Evolutionary conservation across 257 asterid genomes (phyloP).

Genomic region (Cinchona pubescens): DNA sequence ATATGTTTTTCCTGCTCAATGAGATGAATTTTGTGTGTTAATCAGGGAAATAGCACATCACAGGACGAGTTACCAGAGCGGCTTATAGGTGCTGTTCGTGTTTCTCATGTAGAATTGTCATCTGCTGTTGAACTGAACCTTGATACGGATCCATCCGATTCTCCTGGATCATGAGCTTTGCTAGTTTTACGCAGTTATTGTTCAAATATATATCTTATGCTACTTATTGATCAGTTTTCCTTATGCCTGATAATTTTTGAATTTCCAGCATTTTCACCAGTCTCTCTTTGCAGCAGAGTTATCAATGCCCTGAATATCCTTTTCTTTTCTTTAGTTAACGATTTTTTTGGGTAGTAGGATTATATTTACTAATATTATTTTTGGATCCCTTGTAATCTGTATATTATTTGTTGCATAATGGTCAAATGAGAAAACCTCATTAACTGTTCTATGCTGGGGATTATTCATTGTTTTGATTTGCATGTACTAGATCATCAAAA

Average conservation of each 20-base stretch:
- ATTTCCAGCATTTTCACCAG: neutral
- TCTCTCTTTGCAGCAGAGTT: neutral
- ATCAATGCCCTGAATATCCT: neutral
- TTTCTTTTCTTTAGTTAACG: neutral
- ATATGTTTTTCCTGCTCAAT: neutral
- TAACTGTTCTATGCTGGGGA: neutral
- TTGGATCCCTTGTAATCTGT: neutral
- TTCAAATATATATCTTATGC: constrained; percentile 14
- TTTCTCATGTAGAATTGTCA: constrained; percentile 42
- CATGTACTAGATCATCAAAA: too few relatives aligned
- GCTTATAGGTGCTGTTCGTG: constrained; percentile 45
- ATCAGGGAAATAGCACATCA: constrained; percentile 34
- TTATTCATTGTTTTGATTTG: too few relatives aligned
- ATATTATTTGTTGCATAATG: neutral
- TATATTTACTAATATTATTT: neutral
- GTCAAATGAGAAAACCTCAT: neutral
- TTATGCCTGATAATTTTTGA: constrained; percentile 1
- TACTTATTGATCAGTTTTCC: constrained; percentile 10
- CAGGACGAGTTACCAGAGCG: constrained; percentile 53
- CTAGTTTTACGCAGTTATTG: constrained; percentile 11
- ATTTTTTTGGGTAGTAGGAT: neutral
- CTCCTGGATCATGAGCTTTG: constrained; percentile 14
- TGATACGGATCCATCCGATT: constrained; percentile 29
- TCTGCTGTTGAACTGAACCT: constrained; percentile 40
- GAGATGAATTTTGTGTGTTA: constrained; percentile 3